Evolutionary conservation across 2,329 filamentous ascomycete species (phyloP).

Genomic region (Zasmidium angulare): DNA sequence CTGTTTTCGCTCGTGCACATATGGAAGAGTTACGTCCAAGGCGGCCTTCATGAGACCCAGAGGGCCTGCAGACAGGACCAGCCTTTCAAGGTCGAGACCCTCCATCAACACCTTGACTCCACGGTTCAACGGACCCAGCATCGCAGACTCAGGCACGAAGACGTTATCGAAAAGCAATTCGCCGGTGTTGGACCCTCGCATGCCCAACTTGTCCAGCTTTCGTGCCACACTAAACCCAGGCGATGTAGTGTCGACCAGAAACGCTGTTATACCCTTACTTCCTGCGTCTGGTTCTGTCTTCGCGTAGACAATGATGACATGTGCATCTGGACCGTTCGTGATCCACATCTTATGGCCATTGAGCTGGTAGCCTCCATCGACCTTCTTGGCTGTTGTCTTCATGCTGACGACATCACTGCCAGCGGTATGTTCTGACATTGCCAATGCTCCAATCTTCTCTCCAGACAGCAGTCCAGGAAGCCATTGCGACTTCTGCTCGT

Average conservation of each 20-base stretch:
- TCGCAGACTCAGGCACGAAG: conserved; percentile 79
- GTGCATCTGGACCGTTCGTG: conserved; percentile 93
- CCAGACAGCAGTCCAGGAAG: conserved; percentile 80
- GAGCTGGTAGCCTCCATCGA: conserved; percentile 81
- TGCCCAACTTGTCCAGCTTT: conserved; percentile 97
- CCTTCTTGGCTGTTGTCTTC: conserved; percentile 78
- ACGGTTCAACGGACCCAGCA: conserved; percentile 76
- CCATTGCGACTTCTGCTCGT: conserved; percentile 75
- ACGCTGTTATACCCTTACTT: conserved; percentile 91
- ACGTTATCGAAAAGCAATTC: conserved; percentile 89
- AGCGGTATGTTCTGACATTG: conserved; percentile 91
- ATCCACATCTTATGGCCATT: conserved; percentile 99
- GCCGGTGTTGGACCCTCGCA: conserved; percentile 95
- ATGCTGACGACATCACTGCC: conserved; percentile 95
- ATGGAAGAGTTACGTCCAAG: conserved; percentile 82
- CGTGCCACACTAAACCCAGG: conserved; percentile 81
- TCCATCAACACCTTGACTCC: conserved; percentile 95
- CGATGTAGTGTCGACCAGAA: conserved; percentile 73
- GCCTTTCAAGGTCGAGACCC: conserved; percentile 86
- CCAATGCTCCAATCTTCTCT: conserved; percentile 78
- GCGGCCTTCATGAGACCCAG: conserved; percentile 92
- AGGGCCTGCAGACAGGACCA: conserved; percentile 88
- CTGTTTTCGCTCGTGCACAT: conserved; percentile 84
- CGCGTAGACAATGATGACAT: conserved; percentile 91
- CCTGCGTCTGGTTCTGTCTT: conserved; percentile 81